These are phyloP conservation scores for Nematocida ausubeli DNA, from an alignment of 371 early-diverging fungal species.

Conservation along the genomic window DNA sequence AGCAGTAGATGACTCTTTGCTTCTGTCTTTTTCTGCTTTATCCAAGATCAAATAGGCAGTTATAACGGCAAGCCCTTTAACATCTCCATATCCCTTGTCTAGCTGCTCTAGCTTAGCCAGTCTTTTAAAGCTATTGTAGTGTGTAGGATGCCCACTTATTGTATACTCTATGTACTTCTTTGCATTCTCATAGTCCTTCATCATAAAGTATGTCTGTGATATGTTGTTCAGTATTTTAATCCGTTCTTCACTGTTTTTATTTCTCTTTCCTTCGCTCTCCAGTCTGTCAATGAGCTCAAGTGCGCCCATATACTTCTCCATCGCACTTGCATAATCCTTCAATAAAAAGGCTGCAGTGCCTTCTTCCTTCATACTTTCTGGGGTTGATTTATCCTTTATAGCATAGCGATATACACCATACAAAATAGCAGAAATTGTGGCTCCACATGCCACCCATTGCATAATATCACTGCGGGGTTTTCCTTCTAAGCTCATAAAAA, in stretches of 20 bases:
- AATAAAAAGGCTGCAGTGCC: not conserved
- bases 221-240: constrained; percentile 37
- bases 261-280: not conserved
- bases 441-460: not conserved
- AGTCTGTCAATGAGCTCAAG: not conserved
- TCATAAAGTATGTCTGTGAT: constrained; percentile 17
- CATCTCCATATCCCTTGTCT: constrained; percentile 23
- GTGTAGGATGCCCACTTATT: constrained; percentile 5
- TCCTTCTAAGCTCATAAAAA: not conserved
- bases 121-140: constrained; percentile 27
- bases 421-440: not conserved
- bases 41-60: constrained; percentile 31
- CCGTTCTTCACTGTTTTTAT: not conserved
- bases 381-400: constrained; percentile 2
- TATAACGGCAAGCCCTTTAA: constrained; percentile 31
- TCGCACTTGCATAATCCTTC: constrained; percentile 24
- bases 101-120: constrained; percentile 23
- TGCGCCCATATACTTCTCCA: constrained; percentile 17
- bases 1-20: not conserved
- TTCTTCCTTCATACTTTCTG: constrained; percentile 44
- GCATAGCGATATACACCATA: constrained; percentile 41
- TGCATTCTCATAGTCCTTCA: constrained; percentile 9
- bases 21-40: not conserved
- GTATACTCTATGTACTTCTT: constrained; percentile 5
- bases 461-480: not conserved